Evolutionary conservation across 495 filamentous ascomycete species (phyloP).

Genomic region (Neurospora terricola): DNA sequence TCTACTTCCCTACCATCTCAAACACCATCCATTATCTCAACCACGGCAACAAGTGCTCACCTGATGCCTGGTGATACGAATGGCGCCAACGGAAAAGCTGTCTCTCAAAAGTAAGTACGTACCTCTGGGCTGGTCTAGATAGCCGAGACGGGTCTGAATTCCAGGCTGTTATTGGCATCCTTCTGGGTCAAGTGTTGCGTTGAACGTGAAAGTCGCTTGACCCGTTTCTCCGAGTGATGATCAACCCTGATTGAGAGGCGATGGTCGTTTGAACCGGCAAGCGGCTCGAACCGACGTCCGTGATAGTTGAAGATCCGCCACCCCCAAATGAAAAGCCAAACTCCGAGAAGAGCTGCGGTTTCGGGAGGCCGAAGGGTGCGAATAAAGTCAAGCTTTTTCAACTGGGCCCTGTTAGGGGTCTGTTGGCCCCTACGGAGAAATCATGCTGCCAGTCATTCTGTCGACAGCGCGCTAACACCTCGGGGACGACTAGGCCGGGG

Average conservation of each 20-base stretch:
- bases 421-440: neutral
- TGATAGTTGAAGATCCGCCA: neutral
- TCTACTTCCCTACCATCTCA: neutral
- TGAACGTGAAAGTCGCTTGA: neutral
- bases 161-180: neutral
- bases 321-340: neutral
- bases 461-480: neutral
- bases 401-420: neutral
- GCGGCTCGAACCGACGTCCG: neutral
- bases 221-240: neutral
- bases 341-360: neutral
- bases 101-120: neutral
- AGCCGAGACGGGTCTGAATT: neutral
- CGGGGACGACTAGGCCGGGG: neutral
- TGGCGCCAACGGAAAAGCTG: neutral
- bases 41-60: neutral
- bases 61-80: neutral
- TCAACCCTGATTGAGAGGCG: neutral
- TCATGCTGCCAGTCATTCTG: neutral
- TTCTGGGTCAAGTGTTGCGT: neutral
- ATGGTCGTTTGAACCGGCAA: neutral
- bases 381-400: neutral
- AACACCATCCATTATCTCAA: neutral
- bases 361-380: neutral
- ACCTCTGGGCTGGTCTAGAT: neutral